Evolutionary conservation across 805 yeast genomes (phyloP).

Genomic region (Candida vartiovaarae): DNA sequence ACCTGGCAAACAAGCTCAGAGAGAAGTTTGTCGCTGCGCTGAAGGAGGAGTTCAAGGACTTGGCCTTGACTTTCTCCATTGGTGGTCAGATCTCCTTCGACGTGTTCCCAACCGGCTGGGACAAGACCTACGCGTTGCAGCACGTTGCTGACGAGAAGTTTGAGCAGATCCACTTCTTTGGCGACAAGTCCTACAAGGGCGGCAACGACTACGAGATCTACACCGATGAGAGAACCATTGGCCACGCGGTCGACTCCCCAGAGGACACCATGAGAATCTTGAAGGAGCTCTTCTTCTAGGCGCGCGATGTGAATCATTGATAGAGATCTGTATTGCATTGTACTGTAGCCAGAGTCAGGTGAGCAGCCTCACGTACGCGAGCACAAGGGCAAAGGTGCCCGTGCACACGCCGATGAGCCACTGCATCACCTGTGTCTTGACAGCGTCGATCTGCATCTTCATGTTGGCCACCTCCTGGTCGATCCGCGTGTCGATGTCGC

Average conservation of each 20-base stretch:
- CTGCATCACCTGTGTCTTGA: constrained; percentile 94
- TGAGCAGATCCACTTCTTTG: constrained; percentile 90
- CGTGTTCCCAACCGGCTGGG: constrained; percentile 99
- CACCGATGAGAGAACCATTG: constrained; percentile 86
- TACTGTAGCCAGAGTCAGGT: constrained; percentile 29
- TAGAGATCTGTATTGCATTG: too few species aligned
- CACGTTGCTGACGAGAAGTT: constrained; percentile 85
- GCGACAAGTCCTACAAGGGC: constrained; percentile 95
- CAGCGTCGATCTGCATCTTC: constrained; percentile 91
- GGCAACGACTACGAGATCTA: constrained; percentile 99
- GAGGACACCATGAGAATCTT: constrained; percentile 82
- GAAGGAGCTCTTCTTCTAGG: constrained; percentile 60
- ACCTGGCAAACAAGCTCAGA: constrained; percentile 75
- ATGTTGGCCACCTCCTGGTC: constrained; percentile 94
- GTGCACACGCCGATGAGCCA: constrained; percentile 98
- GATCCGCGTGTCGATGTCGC: constrained; percentile 89
- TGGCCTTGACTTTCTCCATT: constrained; percentile 87
- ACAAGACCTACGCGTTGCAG: constrained; percentile 94
- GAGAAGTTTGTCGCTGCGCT: constrained; percentile 78
- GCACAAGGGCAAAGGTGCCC: constrained; percentile 91
- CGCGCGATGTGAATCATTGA: background rate
- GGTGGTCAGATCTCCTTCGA: constrained; percentile 99
- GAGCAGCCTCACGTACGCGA: constrained; percentile 84
- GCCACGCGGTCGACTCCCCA: constrained; percentile 89
- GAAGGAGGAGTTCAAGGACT: constrained; percentile 75